These are phyloP conservation scores for Fremontodendron californicum DNA, from an alignment of 345 rosid genomes.

Conservation along the genomic window DNA sequence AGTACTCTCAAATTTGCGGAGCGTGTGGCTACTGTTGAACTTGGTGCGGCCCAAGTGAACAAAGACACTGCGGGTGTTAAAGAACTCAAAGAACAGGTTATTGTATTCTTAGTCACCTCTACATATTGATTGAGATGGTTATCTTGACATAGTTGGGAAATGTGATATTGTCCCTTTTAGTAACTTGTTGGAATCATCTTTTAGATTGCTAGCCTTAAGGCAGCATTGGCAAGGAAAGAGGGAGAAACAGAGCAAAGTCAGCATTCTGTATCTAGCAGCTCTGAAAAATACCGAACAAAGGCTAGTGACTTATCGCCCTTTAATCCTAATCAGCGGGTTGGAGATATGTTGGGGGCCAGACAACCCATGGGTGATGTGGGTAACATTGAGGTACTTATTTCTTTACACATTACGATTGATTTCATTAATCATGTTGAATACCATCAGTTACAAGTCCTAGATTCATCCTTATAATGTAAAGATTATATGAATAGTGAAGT, in stretches of 20 bases:
- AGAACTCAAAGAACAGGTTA: conserved; percentile 90
- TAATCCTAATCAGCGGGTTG: conserved; percentile 33
- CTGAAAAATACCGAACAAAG: conserved; percentile 55
- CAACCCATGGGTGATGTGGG: conserved; percentile 66
- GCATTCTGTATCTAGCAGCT: conserved; percentile 38
- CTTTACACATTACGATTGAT: neutral
- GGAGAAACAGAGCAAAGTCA: conserved; percentile 46
- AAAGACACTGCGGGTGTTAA: conserved; percentile 72
- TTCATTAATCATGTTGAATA: conserved; percentile 1
- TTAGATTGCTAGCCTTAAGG: conserved; percentile 77
- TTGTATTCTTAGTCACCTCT: conserved; percentile 3
- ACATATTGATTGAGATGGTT: neutral
- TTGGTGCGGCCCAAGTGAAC: conserved; percentile 91
- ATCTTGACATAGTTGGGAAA: neutral
- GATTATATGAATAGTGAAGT: neutral
- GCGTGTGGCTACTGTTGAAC: conserved; percentile 91
- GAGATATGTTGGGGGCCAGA: conserved; percentile 34
- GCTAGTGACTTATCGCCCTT: conserved; percentile 42
- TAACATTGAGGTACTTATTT: conserved; percentile 58
- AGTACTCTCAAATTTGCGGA: conserved; percentile 97
- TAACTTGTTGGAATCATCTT: conserved; percentile 13
- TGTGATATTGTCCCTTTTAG: neutral
- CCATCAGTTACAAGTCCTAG: neutral
- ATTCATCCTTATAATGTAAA: conserved; percentile 1
- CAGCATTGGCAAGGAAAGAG: conserved; percentile 73